A percentile compares a stretch with the other conserved stretches of the same genome.
Evolutionary conservation across 2,329 filamentous ascomycete species (phyloP).

Genomic region (Atkinsonella texensis): DNA sequence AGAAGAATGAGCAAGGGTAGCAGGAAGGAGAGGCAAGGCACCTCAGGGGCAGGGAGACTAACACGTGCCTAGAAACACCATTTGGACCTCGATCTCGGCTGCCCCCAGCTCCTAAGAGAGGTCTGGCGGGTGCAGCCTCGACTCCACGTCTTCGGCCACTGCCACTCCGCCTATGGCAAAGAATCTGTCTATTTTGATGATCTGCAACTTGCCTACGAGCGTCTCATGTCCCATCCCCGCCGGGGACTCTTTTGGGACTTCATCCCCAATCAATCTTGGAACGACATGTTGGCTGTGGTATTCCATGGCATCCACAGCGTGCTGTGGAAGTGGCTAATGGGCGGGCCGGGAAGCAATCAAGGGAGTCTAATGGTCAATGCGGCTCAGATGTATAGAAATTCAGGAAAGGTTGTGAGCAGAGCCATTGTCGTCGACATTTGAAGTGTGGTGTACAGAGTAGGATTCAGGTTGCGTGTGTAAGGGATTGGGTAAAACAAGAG

Average conservation of each 20-base stretch:
- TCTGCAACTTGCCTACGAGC: constrained; percentile 59
- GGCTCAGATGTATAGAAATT: constrained; percentile 41
- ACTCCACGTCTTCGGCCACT: constrained; percentile 76
- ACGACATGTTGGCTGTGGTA: constrained; percentile 32
- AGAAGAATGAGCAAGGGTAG: no score
- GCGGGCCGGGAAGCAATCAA: constrained; percentile 35
- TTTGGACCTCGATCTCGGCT: constrained; percentile 57
- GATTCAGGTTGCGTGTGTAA: neutral
- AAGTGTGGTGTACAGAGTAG: neutral
- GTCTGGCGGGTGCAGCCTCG: constrained; percentile 61
- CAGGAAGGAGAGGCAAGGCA: no score
- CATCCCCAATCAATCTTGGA: constrained; percentile 33
- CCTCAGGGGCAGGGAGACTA: neutral
- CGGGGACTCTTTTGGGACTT: constrained; percentile 34
- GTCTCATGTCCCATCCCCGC: constrained; percentile 36
- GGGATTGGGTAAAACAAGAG: neutral
- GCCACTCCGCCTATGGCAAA: constrained; percentile 63
- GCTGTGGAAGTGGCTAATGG: constrained; percentile 45
- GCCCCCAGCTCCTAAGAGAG: constrained; percentile 57
- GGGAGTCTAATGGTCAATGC: constrained; percentile 46
- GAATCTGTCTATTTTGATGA: constrained; percentile 65
- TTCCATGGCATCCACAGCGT: constrained; percentile 34
- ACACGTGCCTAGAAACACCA: constrained; percentile 43
- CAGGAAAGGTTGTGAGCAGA: constrained; percentile 33
- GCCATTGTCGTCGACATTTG: constrained; percentile 25